Conservation (phyloP, 768 basidiomycete genomes). For the Termitomyces sp. region DNA sequence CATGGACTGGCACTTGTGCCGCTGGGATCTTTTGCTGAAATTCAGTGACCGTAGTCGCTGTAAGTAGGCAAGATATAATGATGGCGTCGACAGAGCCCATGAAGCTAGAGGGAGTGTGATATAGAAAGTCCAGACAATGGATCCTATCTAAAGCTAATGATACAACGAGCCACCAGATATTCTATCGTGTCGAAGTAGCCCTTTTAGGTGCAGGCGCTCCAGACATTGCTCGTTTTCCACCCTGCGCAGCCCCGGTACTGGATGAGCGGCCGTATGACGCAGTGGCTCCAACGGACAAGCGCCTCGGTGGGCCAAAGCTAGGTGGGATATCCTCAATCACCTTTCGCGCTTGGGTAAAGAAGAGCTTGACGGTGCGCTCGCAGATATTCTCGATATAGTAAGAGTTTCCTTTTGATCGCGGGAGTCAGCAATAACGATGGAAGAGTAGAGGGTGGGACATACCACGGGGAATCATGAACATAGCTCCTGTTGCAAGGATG, state of each 20-base stretch:
- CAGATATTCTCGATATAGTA: slow-evolving; percentile 43
- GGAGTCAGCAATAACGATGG: not conserved
- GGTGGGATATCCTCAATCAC: slow-evolving; percentile 19
- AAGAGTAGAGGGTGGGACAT: slow-evolving; percentile 19
- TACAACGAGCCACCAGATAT: not conserved
- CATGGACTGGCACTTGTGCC: too few relatives aligned
- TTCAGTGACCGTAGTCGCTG: not conserved
- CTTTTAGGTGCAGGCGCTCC: not conserved
- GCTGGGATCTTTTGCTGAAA: not conserved
- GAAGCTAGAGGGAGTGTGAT: not conserved
- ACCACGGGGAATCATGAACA: slow-evolving; percentile 3
- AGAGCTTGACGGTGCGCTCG: slow-evolving; percentile 59
- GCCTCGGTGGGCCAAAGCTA: slow-evolving; percentile 12
- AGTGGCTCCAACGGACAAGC: not conserved
- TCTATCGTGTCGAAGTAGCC: not conserved
- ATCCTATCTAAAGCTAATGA: not conserved
- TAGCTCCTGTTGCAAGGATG: slow-evolving; percentile 63
- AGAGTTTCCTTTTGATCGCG: slow-evolving; percentile 26
- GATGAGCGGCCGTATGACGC: not conserved
- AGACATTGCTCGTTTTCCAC: not conserved
- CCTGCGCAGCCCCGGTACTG: not conserved
- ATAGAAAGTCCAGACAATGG: not conserved
- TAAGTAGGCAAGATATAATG: not conserved
- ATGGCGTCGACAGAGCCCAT: not conserved
- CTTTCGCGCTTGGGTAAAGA: slow-evolving; percentile 86